Conservation (phyloP, 2,329 filamentous ascomycete species). For the Amesomyces nigricolor region DNA sequence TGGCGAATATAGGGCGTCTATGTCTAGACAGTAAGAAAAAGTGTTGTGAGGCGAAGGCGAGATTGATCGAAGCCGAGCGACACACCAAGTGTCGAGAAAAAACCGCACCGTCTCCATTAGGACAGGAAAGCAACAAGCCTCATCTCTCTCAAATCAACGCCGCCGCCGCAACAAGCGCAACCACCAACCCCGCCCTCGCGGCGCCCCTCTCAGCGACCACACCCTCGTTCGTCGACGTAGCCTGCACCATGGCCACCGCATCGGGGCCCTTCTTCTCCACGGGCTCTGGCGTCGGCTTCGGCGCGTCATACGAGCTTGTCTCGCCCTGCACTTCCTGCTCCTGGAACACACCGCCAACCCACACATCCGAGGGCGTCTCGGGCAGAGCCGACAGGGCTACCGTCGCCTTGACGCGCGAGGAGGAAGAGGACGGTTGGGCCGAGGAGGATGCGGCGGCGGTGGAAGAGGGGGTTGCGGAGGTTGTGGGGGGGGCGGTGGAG, state of each 20-base stretch:
- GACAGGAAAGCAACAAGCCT: no score
- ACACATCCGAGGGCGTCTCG: conserved; percentile 17
- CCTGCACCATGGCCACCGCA: conserved; percentile 22
- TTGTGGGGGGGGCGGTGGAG: conserved; percentile 3
- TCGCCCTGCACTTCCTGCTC: conserved; percentile 31
- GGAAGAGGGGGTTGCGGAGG: conserved; percentile 2
- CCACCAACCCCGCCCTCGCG: conserved; percentile 48
- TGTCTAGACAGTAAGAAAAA: not conserved
- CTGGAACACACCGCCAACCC: conserved; percentile 46
- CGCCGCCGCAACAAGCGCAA: conserved; percentile 50
- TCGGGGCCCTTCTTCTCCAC: conserved; percentile 16
- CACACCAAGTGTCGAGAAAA: no score
- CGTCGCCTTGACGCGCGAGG: conserved; percentile 16
- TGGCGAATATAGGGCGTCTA: no score
- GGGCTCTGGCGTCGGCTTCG: not conserved
- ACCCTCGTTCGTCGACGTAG: conserved; percentile 39
- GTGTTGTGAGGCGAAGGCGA: no score
- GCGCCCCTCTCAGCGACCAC: conserved; percentile 41
- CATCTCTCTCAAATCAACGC: conserved; percentile 37
- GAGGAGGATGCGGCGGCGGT: conserved; percentile 19
- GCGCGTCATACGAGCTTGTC: not conserved
- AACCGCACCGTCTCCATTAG: no score
- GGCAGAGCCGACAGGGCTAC: conserved; percentile 20
- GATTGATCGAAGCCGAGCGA: no score
- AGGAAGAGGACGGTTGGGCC: conserved; percentile 25